Conservation (phyloP, 257 asterid genomes). For the Plantago ovata region DNA sequence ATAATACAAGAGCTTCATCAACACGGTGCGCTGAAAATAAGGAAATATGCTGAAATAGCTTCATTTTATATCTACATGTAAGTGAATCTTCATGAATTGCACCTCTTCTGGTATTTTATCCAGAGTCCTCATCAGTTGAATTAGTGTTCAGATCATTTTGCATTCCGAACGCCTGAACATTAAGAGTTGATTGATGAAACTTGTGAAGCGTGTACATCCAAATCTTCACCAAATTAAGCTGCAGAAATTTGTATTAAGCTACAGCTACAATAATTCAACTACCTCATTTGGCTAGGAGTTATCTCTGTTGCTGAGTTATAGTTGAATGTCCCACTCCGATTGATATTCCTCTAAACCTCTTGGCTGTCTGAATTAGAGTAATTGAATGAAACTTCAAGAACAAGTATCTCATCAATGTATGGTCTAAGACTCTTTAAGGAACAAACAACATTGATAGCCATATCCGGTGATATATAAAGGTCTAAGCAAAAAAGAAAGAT, state of each 20-base stretch:
- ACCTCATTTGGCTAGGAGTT: slow-evolving; percentile 94
- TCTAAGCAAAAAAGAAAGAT: slow-evolving; percentile 11
- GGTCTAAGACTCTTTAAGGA: slow-evolving; percentile 14
- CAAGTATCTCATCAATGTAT: slow-evolving; percentile 22
- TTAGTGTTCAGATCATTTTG: slow-evolving; percentile 83
- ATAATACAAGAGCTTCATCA: slow-evolving; percentile 90
- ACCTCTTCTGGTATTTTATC: slow-evolving; percentile 98
- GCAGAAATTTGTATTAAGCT: slow-evolving; percentile 13
- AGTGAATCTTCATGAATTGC: slow-evolving; percentile 18
- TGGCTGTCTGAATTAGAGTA: slow-evolving; percentile 70
- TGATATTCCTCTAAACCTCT: slow-evolving; percentile 88
- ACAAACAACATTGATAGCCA: slow-evolving; percentile 5
- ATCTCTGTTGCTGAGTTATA: slow-evolving; percentile 62
- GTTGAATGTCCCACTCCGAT: slow-evolving; percentile 65
- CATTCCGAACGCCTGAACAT: slow-evolving; percentile 89
- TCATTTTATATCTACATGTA: slow-evolving; percentile 9
- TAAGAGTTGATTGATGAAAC: slow-evolving; percentile 16
- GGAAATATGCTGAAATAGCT: slow-evolving; percentile 18
- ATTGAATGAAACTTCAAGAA: slow-evolving; percentile 77
- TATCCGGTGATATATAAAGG: slow-evolving; percentile 13
- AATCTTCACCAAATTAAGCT: slow-evolving; percentile 10
- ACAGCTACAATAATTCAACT: too few relatives aligned
- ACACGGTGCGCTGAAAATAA: slow-evolving; percentile 73
- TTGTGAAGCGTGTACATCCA: neutral
- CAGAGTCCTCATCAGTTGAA: slow-evolving; percentile 90